Conservation (phyloP, 2,329 filamentous ascomycete species). For the Fusarium euwallaceae region DNA sequence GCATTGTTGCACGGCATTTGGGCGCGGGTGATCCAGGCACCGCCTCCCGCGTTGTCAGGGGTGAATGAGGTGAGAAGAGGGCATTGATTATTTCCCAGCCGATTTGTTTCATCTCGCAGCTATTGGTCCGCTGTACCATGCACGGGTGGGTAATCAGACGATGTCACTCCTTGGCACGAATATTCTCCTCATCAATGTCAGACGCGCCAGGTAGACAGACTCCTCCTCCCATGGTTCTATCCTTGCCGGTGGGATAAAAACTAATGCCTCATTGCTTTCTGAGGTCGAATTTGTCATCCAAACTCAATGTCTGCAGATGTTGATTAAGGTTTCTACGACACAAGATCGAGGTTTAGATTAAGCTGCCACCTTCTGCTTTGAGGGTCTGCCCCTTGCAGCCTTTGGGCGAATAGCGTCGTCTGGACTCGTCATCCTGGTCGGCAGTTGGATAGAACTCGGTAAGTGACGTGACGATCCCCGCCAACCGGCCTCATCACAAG, state of each 20-base stretch:
- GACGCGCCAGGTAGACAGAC: background rate
- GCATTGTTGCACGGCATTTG: constrained; percentile 2
- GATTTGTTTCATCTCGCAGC: constrained; percentile 27
- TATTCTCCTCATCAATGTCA: constrained; percentile 7
- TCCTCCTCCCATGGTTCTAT: too few species aligned
- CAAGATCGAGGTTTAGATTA: constrained; percentile 20
- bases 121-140: constrained; percentile 19
- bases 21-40: background rate
- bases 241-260: background rate
- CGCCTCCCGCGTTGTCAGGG: background rate
- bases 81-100: constrained; percentile 3
- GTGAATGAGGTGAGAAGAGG: background rate
- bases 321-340: background rate
- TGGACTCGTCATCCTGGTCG: constrained; percentile 35
- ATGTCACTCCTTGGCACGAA: constrained; percentile 25
- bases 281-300: background rate
- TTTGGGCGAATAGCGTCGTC: constrained; percentile 18
- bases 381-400: constrained; percentile 15
- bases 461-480: constrained; percentile 11
- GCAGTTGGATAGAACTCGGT: constrained; percentile 26
- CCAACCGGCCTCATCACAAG: constrained; percentile 1
- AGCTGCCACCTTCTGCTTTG: constrained; percentile 33
- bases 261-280: background rate
- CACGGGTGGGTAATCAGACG: constrained; percentile 28
- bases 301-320: background rate